Base-by-base conservation (phyloP, 176 grass and related monocot species). In the Eleusine coracana region DNA sequence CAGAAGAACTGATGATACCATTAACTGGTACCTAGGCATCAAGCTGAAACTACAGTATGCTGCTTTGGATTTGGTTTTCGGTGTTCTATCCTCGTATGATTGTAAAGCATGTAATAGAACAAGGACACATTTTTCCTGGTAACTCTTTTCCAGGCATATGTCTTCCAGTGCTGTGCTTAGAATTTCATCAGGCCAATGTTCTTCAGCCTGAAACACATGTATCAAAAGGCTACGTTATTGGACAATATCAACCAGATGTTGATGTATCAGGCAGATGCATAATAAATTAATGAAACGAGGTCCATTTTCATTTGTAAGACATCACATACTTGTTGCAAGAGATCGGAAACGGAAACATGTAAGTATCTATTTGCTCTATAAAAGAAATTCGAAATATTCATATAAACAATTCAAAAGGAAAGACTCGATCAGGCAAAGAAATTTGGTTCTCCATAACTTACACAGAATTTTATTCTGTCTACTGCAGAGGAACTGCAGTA, bases 1-100 rank as follows among this genome's bases (percentile, higher is more conserved):
- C 75, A 95, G 85, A 88, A 98, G 91, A 87, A 95, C 85, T 76
- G 96, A 95, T 66, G 96, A 98, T 79, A 90, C 92, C 92, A 98
- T 98, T 82, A 95, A 85, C 59, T 90, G 96, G 85, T 95, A 93
- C 69, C 89, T 95, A 79, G 86, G 68, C 82, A 91, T 95, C 76
- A 98, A 90, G 80, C 83, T 87, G 80, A 86, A 93, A 76, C 85
- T 84, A 77, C 72, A 86, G 66, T 80, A 68, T 36, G 79, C 55
- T 78, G 65, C 58, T 51, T 89, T 79, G 39, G 64, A 71, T 79
- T 88, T 89, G 70, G n/a, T 79, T 78, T 90, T 62, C 7, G 38
- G 65, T 66, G 81, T 50, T 63, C 69, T 82, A 55, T 93, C 92
- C 80, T 95, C 85, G 2, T 84, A 88, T 60, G 76, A 82, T 80